phyloP scores from a whole-genome alignment of 1,139 yeast species.

The Kodamaea ohmeri region DNA sequence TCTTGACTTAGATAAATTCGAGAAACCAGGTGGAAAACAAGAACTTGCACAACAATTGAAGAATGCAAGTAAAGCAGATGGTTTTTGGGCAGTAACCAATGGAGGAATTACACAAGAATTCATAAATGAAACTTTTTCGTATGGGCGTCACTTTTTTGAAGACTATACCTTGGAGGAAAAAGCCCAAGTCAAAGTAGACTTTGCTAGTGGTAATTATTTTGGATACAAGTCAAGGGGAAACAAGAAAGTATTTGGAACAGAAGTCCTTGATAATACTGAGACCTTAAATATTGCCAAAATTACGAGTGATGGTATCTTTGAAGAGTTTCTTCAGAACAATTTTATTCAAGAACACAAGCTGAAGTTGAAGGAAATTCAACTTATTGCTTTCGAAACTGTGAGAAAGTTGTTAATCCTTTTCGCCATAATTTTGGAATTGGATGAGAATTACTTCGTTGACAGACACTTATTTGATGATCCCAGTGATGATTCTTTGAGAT shows the following conservation, averaged over 20 bases:
- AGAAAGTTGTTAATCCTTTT: constrained; percentile 27
- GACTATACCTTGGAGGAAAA: constrained; percentile 28
- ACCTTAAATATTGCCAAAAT: constrained; percentile 35
- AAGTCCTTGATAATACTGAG: constrained; percentile 30
- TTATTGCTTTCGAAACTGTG: constrained; percentile 24
- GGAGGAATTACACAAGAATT: constrained; percentile 27
- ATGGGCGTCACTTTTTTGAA: constrained; percentile 30
- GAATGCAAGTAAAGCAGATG: constrained; percentile 28
- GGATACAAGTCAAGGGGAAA: constrained; percentile 30
- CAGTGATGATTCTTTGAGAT: constrained; percentile 33
- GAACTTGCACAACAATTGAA: constrained; percentile 26
- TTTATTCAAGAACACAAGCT: constrained; percentile 23
- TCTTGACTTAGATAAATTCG: constrained; percentile 28
- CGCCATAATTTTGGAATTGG: constrained; percentile 32
- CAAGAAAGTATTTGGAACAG: constrained; percentile 27
- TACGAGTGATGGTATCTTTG: constrained; percentile 23
- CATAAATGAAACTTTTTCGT: constrained; percentile 25
- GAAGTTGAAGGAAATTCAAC: constrained; percentile 23
- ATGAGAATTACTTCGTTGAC: constrained; percentile 30
- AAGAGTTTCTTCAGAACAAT: constrained; percentile 23
- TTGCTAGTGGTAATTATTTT: constrained; percentile 30
- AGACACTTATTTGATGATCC: constrained; percentile 30
- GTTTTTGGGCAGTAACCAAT: constrained; percentile 32
- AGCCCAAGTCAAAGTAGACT: constrained; percentile 24
- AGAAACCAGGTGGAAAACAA: constrained; percentile 26